phyloP scores from a whole-genome alignment of 1,139 yeast species.

The Taphrina communis region DNA sequence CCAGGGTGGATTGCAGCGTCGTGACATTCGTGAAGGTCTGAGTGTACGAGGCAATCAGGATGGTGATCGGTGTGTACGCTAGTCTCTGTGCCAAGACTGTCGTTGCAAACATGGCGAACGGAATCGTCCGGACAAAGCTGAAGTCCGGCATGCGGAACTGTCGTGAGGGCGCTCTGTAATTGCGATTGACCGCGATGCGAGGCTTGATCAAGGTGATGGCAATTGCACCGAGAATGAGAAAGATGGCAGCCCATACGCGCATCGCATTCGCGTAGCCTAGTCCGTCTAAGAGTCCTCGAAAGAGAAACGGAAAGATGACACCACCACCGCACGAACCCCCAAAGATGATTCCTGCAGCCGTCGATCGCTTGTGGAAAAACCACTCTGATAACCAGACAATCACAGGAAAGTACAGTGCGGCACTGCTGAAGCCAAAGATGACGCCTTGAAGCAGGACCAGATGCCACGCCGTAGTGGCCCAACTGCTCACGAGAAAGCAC shows the following conservation, averaged over 20 bases:
- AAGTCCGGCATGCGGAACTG: slow-evolving; percentile 18
- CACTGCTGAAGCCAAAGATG: slow-evolving; percentile 29
- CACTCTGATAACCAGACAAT: slow-evolving; percentile 50
- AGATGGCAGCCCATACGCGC: slow-evolving; percentile 33
- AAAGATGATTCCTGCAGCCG: slow-evolving; percentile 66
- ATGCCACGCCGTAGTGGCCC: slow-evolving; percentile 22
- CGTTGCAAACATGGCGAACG: slow-evolving; percentile 16
- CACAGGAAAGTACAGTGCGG: slow-evolving; percentile 29
- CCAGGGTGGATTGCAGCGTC: slow-evolving; percentile 27
- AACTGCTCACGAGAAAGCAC: slow-evolving; percentile 20
- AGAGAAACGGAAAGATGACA: slow-evolving; percentile 64
- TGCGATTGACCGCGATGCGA: slow-evolving; percentile 15
- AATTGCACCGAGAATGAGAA: slow-evolving; percentile 16
- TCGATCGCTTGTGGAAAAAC: slow-evolving; percentile 64
- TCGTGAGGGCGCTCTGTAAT: slow-evolving; percentile 8
- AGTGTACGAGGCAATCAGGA: slow-evolving; percentile 23
- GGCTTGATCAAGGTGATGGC: slow-evolving; percentile 28
- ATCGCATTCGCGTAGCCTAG: slow-evolving; percentile 55
- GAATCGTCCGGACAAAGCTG: slow-evolving; percentile 13
- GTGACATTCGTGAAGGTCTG: slow-evolving; percentile 19
- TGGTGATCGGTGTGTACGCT: slow-evolving; percentile 31
- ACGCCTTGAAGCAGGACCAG: slow-evolving; percentile 29
- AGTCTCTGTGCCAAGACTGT: slow-evolving; percentile 28
- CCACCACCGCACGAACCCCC: slow-evolving; percentile 77
- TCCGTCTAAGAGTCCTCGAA: slow-evolving; percentile 59